These are phyloP conservation scores for Gossypium herbaceum DNA, from an alignment of 345 rosid species.

Conservation along the genomic window DNA sequence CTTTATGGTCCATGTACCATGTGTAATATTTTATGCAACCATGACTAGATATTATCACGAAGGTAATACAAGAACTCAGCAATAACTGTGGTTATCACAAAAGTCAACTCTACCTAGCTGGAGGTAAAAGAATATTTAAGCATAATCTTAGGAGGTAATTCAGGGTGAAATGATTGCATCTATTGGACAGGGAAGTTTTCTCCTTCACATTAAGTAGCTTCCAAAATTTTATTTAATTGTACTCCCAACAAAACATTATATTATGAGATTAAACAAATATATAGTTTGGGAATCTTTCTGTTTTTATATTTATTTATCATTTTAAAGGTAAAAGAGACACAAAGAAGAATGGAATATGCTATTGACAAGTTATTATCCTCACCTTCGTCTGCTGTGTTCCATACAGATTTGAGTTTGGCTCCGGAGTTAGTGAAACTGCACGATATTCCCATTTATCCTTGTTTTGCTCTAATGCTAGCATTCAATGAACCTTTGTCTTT, in stretches of 20 bases:
- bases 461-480: slow-evolving; percentile 83
- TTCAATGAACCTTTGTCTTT: slow-evolving; percentile 66
- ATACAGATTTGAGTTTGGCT: slow-evolving; percentile 52
- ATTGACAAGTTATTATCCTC: neutral
- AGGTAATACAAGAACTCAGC: neutral
- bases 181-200: neutral
- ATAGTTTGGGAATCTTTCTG: neutral
- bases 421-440: slow-evolving; percentile 54
- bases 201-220: neutral
- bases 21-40: neutral
- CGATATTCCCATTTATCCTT: slow-evolving; percentile 63
- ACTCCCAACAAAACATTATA: neutral
- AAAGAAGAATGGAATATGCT: slow-evolving; percentile 7
- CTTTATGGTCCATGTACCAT: neutral
- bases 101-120: neutral
- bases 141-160: neutral
- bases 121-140: neutral
- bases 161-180: neutral
- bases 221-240: neutral
- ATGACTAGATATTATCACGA: neutral
- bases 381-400: slow-evolving; percentile 10
- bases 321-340: neutral
- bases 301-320: neutral
- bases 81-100: neutral
- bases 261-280: neutral